Conservation (phyloP, 768 basidiomycete genomes). For the Pholiota microspora region DNA sequence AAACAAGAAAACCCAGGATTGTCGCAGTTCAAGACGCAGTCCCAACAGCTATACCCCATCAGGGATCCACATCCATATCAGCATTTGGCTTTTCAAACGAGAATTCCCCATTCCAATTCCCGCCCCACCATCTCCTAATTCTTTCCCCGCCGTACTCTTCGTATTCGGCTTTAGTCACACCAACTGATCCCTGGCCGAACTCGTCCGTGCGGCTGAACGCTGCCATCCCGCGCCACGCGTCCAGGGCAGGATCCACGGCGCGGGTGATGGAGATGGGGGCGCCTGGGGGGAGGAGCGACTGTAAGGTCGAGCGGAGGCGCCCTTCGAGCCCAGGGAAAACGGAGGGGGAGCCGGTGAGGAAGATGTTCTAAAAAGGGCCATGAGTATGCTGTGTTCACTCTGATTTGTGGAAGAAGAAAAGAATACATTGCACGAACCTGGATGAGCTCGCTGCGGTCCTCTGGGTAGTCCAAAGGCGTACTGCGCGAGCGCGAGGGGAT, state of each 20-base stretch:
- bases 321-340: conserved; percentile 66
- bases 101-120: conserved; percentile 69
- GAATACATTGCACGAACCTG: conserved; percentile 46
- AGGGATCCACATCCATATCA: background rate
- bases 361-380: conserved; percentile 63
- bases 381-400: too few species aligned
- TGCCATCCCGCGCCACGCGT: conserved; percentile 95
- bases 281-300: conserved; percentile 83
- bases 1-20: background rate
- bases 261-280: conserved; percentile 63
- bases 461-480: conserved; percentile 50
- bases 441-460: conserved; percentile 70
- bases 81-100: background rate
- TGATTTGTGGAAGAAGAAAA: background rate
- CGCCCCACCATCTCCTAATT: conserved; percentile 88
- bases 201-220: conserved; percentile 58
- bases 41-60: too few species aligned
- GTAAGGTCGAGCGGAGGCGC: conserved; percentile 71
- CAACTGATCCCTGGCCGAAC: conserved; percentile 53
- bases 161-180: conserved; percentile 71
- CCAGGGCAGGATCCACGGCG: conserved; percentile 65
- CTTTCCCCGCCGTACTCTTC: conserved; percentile 89
- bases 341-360: conserved; percentile 83
- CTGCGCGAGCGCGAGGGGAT: conserved; percentile 18
- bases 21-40: too few species aligned